Conservation (phyloP, 2,329 filamentous ascomycete species). For the Bertia moriformis region DNA sequence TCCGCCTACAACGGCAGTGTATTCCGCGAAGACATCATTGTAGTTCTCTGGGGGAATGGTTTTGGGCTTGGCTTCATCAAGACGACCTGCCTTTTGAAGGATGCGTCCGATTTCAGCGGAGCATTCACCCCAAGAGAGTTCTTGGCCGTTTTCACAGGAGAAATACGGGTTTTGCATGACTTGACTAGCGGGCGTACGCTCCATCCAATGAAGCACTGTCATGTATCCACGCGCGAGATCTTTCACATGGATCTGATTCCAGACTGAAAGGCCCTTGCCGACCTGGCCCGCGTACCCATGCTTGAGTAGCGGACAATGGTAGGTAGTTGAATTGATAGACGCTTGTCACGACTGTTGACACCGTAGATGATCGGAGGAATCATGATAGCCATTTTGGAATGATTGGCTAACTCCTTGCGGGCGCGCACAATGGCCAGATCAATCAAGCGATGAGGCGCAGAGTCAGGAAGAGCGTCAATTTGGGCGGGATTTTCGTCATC, state of each 20-base stretch:
- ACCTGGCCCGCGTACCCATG: slow-evolving; percentile 27
- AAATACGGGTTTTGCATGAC: slow-evolving; percentile 28
- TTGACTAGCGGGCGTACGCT: slow-evolving; percentile 12
- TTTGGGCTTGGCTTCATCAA: slow-evolving; percentile 17
- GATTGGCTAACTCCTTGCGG: slow-evolving; percentile 16
- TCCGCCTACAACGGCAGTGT: slow-evolving; percentile 20
- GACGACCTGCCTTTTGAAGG: slow-evolving; percentile 19
- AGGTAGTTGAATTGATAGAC: slow-evolving; percentile 30
- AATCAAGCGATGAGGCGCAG: slow-evolving; percentile 25
- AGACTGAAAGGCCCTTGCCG: slow-evolving; percentile 23
- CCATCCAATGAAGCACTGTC: slow-evolving; percentile 26
- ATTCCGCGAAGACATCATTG: slow-evolving; percentile 21
- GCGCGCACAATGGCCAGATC: slow-evolving; percentile 25
- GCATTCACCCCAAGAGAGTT: slow-evolving; percentile 25
- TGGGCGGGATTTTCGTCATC: slow-evolving; percentile 21
- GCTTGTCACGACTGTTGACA: slow-evolving; percentile 17
- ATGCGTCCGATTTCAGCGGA: slow-evolving; percentile 19
- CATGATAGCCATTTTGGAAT: slow-evolving; percentile 30
- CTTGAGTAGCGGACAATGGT: slow-evolving; percentile 28
- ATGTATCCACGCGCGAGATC: slow-evolving; percentile 30
- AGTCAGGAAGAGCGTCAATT: slow-evolving; percentile 23
- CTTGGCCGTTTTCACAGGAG: slow-evolving; percentile 28
- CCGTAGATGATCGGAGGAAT: slow-evolving; percentile 31
- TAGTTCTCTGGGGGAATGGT: slow-evolving; percentile 19
- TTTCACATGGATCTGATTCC: slow-evolving; percentile 27